Evolutionary conservation across 495 filamentous ascomycete genomes (phyloP).

Genomic region (Pseudotulostoma volvatum): DNA sequence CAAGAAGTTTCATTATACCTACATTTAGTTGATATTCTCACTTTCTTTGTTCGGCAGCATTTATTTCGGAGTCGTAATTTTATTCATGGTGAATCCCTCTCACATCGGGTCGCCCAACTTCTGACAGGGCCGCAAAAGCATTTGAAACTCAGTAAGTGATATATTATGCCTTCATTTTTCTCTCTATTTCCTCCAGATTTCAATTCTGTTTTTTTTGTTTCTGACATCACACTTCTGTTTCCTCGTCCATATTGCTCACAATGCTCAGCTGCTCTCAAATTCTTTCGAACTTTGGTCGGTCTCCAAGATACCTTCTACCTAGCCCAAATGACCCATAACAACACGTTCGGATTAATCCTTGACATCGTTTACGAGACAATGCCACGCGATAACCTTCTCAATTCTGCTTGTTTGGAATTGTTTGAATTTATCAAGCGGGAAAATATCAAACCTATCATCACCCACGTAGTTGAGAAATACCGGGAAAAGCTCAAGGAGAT

Average conservation of each 20-base stretch:
- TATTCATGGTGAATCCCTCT: constrained; percentile 63
- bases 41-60: constrained; percentile 86
- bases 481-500: constrained; percentile 65
- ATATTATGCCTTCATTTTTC: no score
- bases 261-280: constrained; percentile 65
- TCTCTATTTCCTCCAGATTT: background rate
- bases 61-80: constrained; percentile 75
- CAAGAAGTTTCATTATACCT: constrained; percentile 77
- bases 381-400: constrained; percentile 89
- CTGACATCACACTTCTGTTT: no score
- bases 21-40: constrained; percentile 86
- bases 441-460: constrained; percentile 63
- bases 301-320: constrained; percentile 88
- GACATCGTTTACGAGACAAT: constrained; percentile 80
- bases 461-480: constrained; percentile 78
- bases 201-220: no score
- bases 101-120: constrained; percentile 67
- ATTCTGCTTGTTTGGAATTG: constrained; percentile 89
- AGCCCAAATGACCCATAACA: constrained; percentile 68
- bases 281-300: constrained; percentile 76
- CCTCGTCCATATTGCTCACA: no score
- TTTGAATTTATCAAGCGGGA: constrained; percentile 85
- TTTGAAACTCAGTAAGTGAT: constrained; percentile 64
- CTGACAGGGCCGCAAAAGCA: constrained; percentile 80
- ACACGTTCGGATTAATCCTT: constrained; percentile 74